Conservation (phyloP, 805 yeast genomes). For the Zygosaccharomyces bisporus region DNA sequence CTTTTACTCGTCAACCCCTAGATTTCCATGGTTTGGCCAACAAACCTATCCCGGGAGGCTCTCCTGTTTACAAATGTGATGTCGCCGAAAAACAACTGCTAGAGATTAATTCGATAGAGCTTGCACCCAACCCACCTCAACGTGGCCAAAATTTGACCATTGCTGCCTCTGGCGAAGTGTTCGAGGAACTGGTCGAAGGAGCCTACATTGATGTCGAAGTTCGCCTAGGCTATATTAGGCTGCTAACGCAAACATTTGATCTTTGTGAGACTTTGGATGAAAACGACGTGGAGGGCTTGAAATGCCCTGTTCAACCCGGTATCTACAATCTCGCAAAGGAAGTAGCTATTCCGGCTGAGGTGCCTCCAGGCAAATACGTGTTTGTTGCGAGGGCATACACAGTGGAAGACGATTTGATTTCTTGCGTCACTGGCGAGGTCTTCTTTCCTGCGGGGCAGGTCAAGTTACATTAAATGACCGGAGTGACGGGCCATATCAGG, state of each 20-base stretch:
- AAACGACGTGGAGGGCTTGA: conserved; percentile 56
- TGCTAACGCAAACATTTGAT: conserved; percentile 86
- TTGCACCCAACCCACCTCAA: conserved; percentile 84
- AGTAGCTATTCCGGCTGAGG: conserved; percentile 84
- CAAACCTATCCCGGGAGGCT: conserved; percentile 83
- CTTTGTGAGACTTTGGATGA: conserved; percentile 82
- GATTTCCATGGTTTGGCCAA: conserved; percentile 4
- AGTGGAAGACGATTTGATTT: conserved; percentile 70
- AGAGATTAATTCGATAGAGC: conserved; percentile 51
- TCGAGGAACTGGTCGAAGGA: conserved; percentile 64
- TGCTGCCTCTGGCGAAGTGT: conserved; percentile 63
- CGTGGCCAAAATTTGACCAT: conserved; percentile 84
- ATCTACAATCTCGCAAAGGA: conserved; percentile 58
- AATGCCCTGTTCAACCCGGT: conserved; percentile 80
- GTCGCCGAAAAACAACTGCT: conserved; percentile 58
- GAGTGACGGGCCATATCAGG: neutral
- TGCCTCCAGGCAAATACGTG: conserved; percentile 90
- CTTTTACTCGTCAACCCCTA: neutral
- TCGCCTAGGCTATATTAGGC: conserved; percentile 83
- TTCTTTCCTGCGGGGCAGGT: conserved; percentile 36
- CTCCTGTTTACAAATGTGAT: conserved; percentile 82
- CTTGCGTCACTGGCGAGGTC: conserved; percentile 77
- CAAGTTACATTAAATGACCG: neutral
- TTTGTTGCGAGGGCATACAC: conserved; percentile 90
- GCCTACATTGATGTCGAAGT: conserved; percentile 95